Evolutionary conservation across 129 eudicot genomes (phyloP).

Genomic region (Tagetes patula): DNA sequence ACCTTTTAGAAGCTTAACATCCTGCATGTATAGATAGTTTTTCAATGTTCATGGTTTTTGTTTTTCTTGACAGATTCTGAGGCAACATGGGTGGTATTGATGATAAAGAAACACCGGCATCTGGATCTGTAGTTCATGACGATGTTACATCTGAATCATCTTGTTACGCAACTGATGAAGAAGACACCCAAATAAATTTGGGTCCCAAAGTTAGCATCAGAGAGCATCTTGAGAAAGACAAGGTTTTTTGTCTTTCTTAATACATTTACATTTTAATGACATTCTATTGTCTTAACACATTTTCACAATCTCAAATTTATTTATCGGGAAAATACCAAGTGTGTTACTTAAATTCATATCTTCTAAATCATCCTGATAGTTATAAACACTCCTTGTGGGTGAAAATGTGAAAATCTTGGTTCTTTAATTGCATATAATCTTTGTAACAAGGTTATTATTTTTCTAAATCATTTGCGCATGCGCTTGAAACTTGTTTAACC

Average conservation of each 20-base stretch:
- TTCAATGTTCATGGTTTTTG: not conserved
- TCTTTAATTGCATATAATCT: too few relatives aligned
- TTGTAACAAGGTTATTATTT: too few relatives aligned
- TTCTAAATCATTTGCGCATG: too few relatives aligned
- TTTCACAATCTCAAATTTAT: too few relatives aligned
- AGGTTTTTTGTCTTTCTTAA: constrained; percentile 45
- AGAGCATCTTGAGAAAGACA: constrained; percentile 80
- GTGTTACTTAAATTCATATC: too few relatives aligned
- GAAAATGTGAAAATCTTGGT: too few relatives aligned
- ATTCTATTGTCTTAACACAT: not conserved
- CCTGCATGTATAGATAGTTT: constrained; percentile 3
- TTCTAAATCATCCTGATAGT: too few relatives aligned
- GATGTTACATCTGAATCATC: constrained; percentile 53
- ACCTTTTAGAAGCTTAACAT: constrained; percentile 20
- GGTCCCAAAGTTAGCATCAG: constrained; percentile 73
- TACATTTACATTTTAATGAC: not conserved
- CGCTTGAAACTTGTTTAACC: too few relatives aligned
- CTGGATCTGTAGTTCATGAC: constrained; percentile 39
- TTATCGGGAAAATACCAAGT: too few relatives aligned
- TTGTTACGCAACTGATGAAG: constrained; percentile 62
- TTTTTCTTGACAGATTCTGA: constrained; percentile 28
- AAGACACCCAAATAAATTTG: constrained; percentile 55
- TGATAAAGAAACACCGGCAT: constrained; percentile 36
- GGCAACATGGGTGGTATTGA: constrained; percentile 40
- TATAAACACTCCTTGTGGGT: too few relatives aligned